phyloP scores from a whole-genome alignment of 495 filamentous ascomycete genomes.

The Hypoxylon cercidicola region DNA sequence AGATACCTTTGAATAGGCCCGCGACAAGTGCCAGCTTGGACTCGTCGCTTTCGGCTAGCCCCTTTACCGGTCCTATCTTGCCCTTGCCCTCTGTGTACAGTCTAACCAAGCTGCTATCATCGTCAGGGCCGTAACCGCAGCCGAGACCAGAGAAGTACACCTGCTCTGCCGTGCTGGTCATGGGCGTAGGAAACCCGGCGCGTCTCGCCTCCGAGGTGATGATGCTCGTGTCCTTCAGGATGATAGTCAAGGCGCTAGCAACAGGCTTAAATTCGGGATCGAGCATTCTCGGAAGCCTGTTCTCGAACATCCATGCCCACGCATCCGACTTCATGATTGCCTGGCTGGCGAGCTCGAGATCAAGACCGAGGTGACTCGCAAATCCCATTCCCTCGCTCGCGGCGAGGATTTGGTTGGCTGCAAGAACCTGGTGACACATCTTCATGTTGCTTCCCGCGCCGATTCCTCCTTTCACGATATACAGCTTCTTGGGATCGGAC shows the following conservation, averaged over 20 bases:
- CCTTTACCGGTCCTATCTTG: constrained; percentile 52
- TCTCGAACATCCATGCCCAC: constrained; percentile 85
- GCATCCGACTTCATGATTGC: constrained; percentile 68
- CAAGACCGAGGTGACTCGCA: constrained; percentile 72
- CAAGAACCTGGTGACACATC: constrained; percentile 85
- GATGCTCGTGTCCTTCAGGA: constrained; percentile 83
- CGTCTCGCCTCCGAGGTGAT: constrained; percentile 75
- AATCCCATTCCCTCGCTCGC: constrained; percentile 80
- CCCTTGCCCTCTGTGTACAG: constrained; percentile 62
- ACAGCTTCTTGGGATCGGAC: constrained; percentile 69
- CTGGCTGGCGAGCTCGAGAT: constrained; percentile 66
- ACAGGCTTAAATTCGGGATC: constrained; percentile 70
- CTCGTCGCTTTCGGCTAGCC: constrained; percentile 50
- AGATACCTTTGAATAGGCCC: constrained; percentile 69
- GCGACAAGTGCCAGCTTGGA: constrained; percentile 64
- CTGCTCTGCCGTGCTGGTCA: constrained; percentile 76
- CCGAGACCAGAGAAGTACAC: constrained; percentile 70
- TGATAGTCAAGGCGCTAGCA: constrained; percentile 78
- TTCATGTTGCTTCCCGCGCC: constrained; percentile 89
- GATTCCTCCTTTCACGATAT: constrained; percentile 76
- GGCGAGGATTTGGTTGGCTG: constrained; percentile 78
- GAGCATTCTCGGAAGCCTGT: constrained; percentile 76
- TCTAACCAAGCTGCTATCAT: constrained; percentile 76
- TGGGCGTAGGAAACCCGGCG: constrained; percentile 71
- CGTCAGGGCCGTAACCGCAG: constrained; percentile 70